Evolutionary conservation across 164 flowering plant genomes (phyloP), one percentile per base, ranked within the genome.

Genomic region (Vitis labrusca): DNA sequence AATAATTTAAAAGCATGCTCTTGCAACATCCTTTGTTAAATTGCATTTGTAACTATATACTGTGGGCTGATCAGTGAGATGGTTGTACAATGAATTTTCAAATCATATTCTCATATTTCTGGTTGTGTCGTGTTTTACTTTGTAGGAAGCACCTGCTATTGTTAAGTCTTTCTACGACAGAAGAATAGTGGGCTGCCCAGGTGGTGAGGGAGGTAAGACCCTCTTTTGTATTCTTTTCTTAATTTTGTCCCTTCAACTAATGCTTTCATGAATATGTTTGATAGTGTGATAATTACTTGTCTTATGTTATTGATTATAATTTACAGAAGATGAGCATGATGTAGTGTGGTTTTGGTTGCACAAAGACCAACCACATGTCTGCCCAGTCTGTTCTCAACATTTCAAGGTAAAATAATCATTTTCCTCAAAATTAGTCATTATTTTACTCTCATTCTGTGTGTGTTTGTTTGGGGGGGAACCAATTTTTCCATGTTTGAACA

Each of bases 161-260:
- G 64, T 80, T 37, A 77, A 78, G 70, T 80, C 84, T 52, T 71
- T 70, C 65, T 75, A 69, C 60, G 79, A 78, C 72, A 75, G 75
- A 76, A 80, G 84, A 70, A 74, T 78, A 69, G 81, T 78, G 64
- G 84, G 84, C 54, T 80, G 84, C 68, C 84, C 84, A 15, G 84
- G 84, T 2, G 84, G 70, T 72, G 81, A 78, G 67, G 84, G 81
- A 55, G 84, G 84, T 80, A 53, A 37, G 78, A 64, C 15, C n/a
- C 17, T 63, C 10, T 19, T 37, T 10, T 66, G 13, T 19, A 2
- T 55, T 44, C 1, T 29, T 50, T 37, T 48, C 10, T n/a, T 29
- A 12, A 17, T 37, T n/a, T 3, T 50, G 51, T 50, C 5, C 12
- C 23, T 32, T 62, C 15, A 27, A 9, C 54, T 14, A 11, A 14